Base-by-base conservation (phyloP, 2,329 filamentous ascomycete species). In the Aureobasidium sp. region DNA sequence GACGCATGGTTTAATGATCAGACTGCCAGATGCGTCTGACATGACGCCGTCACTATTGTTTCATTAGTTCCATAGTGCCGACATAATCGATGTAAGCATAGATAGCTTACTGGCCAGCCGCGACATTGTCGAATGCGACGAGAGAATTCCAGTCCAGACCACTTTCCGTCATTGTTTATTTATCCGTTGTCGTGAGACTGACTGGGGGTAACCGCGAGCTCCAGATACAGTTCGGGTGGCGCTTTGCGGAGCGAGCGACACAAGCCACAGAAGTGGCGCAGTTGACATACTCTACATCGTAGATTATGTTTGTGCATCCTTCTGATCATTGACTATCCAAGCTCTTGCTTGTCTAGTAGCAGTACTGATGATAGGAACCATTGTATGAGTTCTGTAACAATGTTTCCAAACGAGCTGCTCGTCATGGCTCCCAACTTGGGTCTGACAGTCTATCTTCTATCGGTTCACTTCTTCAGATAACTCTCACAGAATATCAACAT, bases 1-100 rank as follows among this genome's bases (percentile, higher is more conserved):
- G 0, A 90, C 96, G 74, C 93, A 97, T 21, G 94, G 94, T 76
- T 99, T 99, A 72, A 97, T 90, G 72, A 99, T 89, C 37, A 97
- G 80, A 65, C 88, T 85, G 72, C 94, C 94, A 59, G 90, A 86
- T 61, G 83, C 80, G 71, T 96, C 91, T 71, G 88, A 91, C 69
- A 96, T 84, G 50, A 96, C 93, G 66, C 94, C 94, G 67, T 95
- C 92, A 77, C 92, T 97, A 71, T 49, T 65, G 30, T 30, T 53
- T 16, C 53, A 55, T 47, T 16, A 62, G 50, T 55, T 8, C 25
- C 60, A 50, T 41, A 4, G 52, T 11, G 16, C 9, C 21, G 21
- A 21, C 21, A 21, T 21, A 21, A 21, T 21, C 21, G 21, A 21
- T n/a, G 9, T 3, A 36, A 16, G 13, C 16, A 25, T n/a, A 9